Conservation (phyloP, 2,329 filamentous ascomycete genomes). For the Dissoconium aciculare region DNA sequence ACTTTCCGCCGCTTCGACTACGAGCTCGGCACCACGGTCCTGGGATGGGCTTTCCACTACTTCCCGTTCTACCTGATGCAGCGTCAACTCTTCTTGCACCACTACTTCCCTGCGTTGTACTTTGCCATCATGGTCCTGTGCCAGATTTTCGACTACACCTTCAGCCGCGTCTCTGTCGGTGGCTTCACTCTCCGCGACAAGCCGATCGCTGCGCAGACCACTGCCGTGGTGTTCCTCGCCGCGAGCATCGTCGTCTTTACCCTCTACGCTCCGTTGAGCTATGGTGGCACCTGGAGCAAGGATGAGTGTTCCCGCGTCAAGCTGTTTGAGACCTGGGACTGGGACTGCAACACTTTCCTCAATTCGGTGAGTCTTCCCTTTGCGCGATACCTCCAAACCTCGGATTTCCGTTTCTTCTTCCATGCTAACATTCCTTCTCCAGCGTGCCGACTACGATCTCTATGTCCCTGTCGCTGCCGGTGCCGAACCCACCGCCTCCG, state of each 20-base stretch:
- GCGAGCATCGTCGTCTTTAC: conserved; percentile 62
- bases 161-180: conserved; percentile 50
- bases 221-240: conserved; percentile 58
- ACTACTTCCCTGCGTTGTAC: conserved; percentile 94
- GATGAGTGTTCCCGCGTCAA: conserved; percentile 74
- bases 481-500: conserved; percentile 15
- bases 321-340: conserved; percentile 82
- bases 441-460: conserved; percentile 24
- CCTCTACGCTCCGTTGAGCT: conserved; percentile 77
- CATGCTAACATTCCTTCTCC: conserved; percentile 1
- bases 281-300: conserved; percentile 90
- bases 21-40: conserved; percentile 75
- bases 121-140: conserved; percentile 83
- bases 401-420: too few species aligned
- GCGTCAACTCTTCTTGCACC: conserved; percentile 93
- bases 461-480: conserved; percentile 12
- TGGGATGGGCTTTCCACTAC: conserved; percentile 96
- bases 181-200: conserved; percentile 42
- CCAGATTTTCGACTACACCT: conserved; percentile 76
- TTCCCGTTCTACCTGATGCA: conserved; percentile 99
- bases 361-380: conserved; percentile 55
- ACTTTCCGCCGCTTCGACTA: conserved; percentile 97
- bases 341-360: conserved; percentile 91
- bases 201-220: conserved; percentile 58
- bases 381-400: not conserved